Conservation (phyloP, 164 flowering plant genomes). For the Paratinospora sagittata region DNA sequence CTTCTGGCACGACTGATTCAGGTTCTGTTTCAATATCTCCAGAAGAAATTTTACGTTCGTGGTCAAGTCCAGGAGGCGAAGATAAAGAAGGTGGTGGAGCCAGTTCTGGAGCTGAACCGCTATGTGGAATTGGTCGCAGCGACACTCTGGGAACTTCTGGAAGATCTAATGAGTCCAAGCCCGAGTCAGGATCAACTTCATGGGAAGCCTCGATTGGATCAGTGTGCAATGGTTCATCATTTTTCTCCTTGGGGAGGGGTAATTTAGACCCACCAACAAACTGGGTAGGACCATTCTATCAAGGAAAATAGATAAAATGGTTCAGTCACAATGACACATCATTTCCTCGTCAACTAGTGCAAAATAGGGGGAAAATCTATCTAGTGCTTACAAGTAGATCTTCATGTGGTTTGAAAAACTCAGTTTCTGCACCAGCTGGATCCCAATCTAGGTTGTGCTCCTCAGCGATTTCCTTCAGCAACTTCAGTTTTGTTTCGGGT, state of each 20-base stretch:
- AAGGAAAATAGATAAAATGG: conserved; percentile 9
- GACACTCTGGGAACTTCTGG: conserved; percentile 79
- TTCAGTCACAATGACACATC: conserved; percentile 4
- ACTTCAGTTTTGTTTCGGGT: conserved; percentile 68
- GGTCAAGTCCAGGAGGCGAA: conserved; percentile 23
- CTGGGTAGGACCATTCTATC: conserved; percentile 78
- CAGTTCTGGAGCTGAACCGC: conserved; percentile 29
- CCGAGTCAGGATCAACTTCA: conserved; percentile 52
- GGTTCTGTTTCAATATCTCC: conserved; percentile 22
- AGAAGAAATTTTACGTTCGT: conserved; percentile 22
- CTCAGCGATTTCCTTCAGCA: conserved; percentile 91
- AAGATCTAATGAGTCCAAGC: conserved; percentile 50
- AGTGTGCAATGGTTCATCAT: conserved; percentile 39
- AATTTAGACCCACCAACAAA: conserved; percentile 60
- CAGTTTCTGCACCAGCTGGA: conserved; percentile 72
- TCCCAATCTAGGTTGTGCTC: conserved; percentile 91
- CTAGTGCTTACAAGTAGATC: conserved; percentile 63
- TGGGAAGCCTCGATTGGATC: conserved; percentile 21
- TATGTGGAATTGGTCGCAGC: conserved; percentile 27
- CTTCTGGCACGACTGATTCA: conserved; percentile 24
- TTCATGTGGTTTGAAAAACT: conserved; percentile 68
- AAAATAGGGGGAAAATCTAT: neutral
- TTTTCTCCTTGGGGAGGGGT: conserved; percentile 75
- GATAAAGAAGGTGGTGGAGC: conserved; percentile 19
- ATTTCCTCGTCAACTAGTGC: neutral